A percentile compares a stretch with the other conserved stretches of the same genome.
phyloP scores from a whole-genome alignment of 345 rosid species.

The Turnera subulata region DNA sequence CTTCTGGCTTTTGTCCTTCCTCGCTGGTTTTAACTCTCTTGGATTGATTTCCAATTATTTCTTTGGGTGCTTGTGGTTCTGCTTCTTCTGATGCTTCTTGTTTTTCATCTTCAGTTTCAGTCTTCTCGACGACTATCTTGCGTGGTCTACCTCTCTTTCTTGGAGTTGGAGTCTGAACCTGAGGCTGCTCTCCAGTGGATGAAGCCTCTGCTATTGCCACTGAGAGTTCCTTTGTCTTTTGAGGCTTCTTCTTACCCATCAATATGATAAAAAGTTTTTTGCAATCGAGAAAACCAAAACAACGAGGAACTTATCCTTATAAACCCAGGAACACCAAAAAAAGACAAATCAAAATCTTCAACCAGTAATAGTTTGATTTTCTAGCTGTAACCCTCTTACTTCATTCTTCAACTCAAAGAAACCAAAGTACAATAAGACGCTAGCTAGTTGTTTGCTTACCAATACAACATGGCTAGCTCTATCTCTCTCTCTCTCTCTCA shows the following conservation, averaged over 20 bases:
- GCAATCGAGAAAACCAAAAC: conserved; percentile 22
- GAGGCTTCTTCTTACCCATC: conserved; percentile 75
- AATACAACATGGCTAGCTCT: neutral
- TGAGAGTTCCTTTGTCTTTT: conserved; percentile 65
- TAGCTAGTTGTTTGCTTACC: neutral
- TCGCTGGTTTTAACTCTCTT: conserved; percentile 33
- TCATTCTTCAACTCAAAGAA: conserved; percentile 1
- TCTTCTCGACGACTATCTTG: conserved; percentile 40
- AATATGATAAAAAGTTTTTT: conserved; percentile 2
- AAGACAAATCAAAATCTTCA: conserved; percentile 9
- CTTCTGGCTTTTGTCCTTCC: conserved; percentile 11
- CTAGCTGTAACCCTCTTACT: neutral
- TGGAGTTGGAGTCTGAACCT: conserved; percentile 36
- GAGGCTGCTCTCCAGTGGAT: conserved; percentile 29
- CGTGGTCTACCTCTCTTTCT: conserved; percentile 90
- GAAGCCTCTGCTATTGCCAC: conserved; percentile 63
- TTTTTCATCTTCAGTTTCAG: conserved; percentile 24
- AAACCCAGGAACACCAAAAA: neutral
- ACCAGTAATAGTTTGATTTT: neutral
- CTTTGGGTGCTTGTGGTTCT: conserved; percentile 1
- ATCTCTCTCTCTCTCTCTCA: neutral
- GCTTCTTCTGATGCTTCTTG: conserved; percentile 11
- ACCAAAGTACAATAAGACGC: neutral
- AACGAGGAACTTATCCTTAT: conserved; percentile 1
- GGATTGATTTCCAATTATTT: conserved; percentile 8